Evolutionary conservation across 1,284 basidiomycete genomes (phyloP), one percentile per base, ranked within the genome.

Genomic region (Mrakiaceae sp.): DNA sequence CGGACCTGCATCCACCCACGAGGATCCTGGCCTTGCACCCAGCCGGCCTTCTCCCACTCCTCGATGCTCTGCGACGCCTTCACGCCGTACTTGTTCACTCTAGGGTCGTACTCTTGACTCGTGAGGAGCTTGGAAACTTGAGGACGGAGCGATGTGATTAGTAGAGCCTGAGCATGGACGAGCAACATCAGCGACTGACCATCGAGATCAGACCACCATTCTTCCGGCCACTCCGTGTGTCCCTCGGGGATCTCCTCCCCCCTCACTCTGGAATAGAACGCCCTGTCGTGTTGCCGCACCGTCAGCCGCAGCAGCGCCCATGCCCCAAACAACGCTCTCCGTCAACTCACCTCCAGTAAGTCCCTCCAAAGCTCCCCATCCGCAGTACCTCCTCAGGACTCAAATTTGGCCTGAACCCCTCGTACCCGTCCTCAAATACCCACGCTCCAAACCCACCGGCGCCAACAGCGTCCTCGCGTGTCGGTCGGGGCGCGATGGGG

Each of bases 1-100:
- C 50, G 47, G 12, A 66, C 64, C 64, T 66, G 58, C 16, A 56
- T n/a, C 65, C 65, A 66, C 4, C 65, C 65, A n/a, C 65, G 56
- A 10, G 65, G 65, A 16, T 63, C 65, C 16, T 66, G 61, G 16
- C 44, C 16, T 5, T 52, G 44, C n/a, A 63, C 57, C 65, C 65
- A 66, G 5, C 65, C 62, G 2, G 46, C 47, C 44, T 63, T 63
- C 53, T 66, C 65, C 61, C 62, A 63, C 8, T 66, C 65, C 40
- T 66, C 55, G 55, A 66, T 60, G 16, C 46, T 49, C 60, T 66
- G 65, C 5, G 57, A 59, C 11, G 65, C 65, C 50, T 66, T 66
- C 46, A 63, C 57, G 14, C 58, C 48, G 58, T 66, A 66, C 16
- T 42, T 27, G 47, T 66, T 66, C 4, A 55, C 64, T 64, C 27